Evolutionary conservation across 176 grass and related monocot species (phyloP), one percentile per base, ranked within the genome.

Genomic region (Microstegium vimineum): DNA sequence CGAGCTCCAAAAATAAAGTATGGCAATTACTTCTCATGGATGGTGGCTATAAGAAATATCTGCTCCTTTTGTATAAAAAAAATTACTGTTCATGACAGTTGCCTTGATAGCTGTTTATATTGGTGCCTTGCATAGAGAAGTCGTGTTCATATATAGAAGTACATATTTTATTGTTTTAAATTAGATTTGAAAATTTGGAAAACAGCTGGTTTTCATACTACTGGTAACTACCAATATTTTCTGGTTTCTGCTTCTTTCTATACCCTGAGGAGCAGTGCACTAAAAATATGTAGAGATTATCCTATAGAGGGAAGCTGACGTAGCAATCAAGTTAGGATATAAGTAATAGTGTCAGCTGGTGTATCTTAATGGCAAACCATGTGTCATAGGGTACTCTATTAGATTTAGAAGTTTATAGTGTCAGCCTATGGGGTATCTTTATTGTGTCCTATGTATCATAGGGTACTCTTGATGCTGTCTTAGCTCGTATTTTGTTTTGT

Each of bases 291-390:
- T 20, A 18, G 47, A 45, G 32, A 28, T 45, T 45, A 46, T 62
- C 36, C 77, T 71, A 78, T 70, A 78, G 22, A 74, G 74, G 56
- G 1, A 6, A 35, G 74, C 22, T 74, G n/a, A 38, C 47, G 4
- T 23, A 67, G 20, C 31, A 45, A 45, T 62, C 61, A 75, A 64
- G 22, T 62, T 20, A 51, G 47, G 47, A 51, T 20, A 20, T 51
- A 51, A 51, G 17, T 20, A 20, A 5, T 51, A 22, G 49, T 52
- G 18, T 52, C 25, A 41, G 33, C 22, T 46, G 6, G n/a, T 17
- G 38, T 85, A 63, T 77, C 28, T 79, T 84, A 35, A 66, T 75
- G 37, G 51, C 38, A 15, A 27, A 26, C 15, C 52, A 47, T 45
- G 26, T 75, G 7, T 52, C 35, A 35, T 77, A 69, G 33, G 80